These are phyloP conservation scores for Euryodendron excelsum DNA, from an alignment of 148 eudicot species.

Conservation along the genomic window DNA sequence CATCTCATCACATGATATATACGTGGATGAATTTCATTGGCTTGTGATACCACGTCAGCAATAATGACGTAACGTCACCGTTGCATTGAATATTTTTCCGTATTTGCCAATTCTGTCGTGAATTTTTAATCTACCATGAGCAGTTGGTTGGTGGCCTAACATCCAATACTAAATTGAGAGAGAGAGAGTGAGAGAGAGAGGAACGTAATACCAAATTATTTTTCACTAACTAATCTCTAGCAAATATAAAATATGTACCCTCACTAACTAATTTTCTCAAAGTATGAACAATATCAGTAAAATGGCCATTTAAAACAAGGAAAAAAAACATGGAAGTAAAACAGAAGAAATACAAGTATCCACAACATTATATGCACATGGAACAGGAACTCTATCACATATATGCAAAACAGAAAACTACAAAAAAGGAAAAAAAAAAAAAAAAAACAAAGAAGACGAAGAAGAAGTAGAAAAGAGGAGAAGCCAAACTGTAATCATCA, in stretches of 20 bases:
- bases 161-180: slow-evolving; percentile 8
- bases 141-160: slow-evolving; percentile 42
- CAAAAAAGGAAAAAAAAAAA: background rate
- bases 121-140: background rate
- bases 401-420: background rate
- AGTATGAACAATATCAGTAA: background rate
- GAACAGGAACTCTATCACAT: too few relatives aligned
- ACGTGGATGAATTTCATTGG: too few relatives aligned
- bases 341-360: background rate
- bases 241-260: background rate
- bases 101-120: background rate
- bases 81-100: too few relatives aligned
- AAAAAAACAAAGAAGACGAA: too few relatives aligned
- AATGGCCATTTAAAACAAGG: background rate
- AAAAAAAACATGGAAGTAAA: background rate
- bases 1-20: too few relatives aligned
- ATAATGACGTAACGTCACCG: too few relatives aligned
- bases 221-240: background rate
- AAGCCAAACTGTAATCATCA: too few relatives aligned
- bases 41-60: too few relatives aligned
- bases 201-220: background rate
- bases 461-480: too few relatives aligned
- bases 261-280: background rate
- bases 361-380: background rate
- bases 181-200: too few relatives aligned